Base-by-base conservation (phyloP, 2,329 filamentous ascomycete species). In the Albophoma yamanashiensis region DNA sequence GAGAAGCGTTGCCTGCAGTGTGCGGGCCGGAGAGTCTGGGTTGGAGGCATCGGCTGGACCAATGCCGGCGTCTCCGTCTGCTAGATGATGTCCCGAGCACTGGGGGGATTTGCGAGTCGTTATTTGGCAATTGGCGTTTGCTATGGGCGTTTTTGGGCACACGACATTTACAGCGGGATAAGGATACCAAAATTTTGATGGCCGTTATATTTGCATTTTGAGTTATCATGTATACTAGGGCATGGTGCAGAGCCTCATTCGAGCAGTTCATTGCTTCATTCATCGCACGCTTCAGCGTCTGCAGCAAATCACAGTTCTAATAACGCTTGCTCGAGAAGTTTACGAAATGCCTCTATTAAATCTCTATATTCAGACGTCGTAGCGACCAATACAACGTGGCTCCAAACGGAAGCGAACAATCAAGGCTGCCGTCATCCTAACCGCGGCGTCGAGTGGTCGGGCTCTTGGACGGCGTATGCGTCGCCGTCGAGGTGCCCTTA, bases 1-100 rank as follows among this genome's bases (percentile, higher is more conserved):
- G 74, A 81, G 64, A 74, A 80, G 61, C 73, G 76, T 47, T 86
- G 83, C 64, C 64, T 86, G 52, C 71, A 68, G 5, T 86, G 84
- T 65, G 80, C 81, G 0, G 77, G 77, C 11, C 68, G 69, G 53
- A 74, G 69, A 27, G 65, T 63, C 0, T 66, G 63, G 62, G 59
- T 57, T 0, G 63, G 62, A 11, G 59, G 61, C 14, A 53, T 64
- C 31, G 61, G 61, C 8, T 68, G 67, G 67, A 62, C 63, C 20
- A 60, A 56, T 22, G 56, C 62, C 4, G 63, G 62, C 1, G 59
- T 67, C n/a, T 56, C 63, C 4, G 60, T 70, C 22, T 70, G 65
- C 56, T 71, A 61, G 60, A 58, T 17, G 60, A 58, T 17, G 8
- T 25, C 34, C 15, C 17, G 36, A 20, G n/a, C 15, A 11, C 34